phyloP scores from a whole-genome alignment of 257 asterid genomes.

The Nicotiana undulata region DNA sequence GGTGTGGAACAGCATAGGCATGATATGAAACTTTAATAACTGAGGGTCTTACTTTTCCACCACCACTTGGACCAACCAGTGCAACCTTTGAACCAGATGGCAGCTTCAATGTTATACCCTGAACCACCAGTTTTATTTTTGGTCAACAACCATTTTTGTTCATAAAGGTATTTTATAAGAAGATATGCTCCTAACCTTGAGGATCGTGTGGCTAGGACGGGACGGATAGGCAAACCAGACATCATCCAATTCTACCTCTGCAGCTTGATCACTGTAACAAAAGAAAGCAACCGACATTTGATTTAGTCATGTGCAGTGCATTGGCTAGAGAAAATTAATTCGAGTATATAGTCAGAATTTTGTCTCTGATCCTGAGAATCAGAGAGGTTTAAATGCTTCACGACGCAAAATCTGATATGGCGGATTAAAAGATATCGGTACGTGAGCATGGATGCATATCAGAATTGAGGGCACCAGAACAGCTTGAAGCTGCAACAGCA shows the following conservation, averaged over 20 bases:
- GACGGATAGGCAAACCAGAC: constrained; percentile 95
- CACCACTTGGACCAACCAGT: constrained; percentile 90
- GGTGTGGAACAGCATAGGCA: background rate
- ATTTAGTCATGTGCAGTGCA: background rate
- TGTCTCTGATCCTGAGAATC: constrained; percentile 5
- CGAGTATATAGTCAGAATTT: background rate
- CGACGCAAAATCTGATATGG: background rate
- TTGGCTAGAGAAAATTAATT: background rate
- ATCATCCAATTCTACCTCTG: constrained; percentile 69
- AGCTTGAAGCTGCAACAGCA: background rate
- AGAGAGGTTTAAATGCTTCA: background rate
- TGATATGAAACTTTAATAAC: constrained; percentile 1
- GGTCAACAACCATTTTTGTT: background rate
- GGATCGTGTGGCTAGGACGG: constrained; percentile 72
- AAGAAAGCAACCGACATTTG: background rate
- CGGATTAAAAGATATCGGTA: background rate
- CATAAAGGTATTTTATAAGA: background rate
- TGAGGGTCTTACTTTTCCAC: constrained; percentile 59
- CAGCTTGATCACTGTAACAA: constrained; percentile 55
- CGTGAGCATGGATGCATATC: background rate
- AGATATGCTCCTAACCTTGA: constrained; percentile 47
- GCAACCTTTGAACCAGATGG: constrained; percentile 80
- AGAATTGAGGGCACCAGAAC: background rate
- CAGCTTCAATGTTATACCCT: constrained; percentile 68
- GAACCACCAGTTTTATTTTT: constrained; percentile 5